phyloP scores from a whole-genome alignment of 2,329 filamentous ascomycete genomes.

The Aspergillus eucalypticola region DNA sequence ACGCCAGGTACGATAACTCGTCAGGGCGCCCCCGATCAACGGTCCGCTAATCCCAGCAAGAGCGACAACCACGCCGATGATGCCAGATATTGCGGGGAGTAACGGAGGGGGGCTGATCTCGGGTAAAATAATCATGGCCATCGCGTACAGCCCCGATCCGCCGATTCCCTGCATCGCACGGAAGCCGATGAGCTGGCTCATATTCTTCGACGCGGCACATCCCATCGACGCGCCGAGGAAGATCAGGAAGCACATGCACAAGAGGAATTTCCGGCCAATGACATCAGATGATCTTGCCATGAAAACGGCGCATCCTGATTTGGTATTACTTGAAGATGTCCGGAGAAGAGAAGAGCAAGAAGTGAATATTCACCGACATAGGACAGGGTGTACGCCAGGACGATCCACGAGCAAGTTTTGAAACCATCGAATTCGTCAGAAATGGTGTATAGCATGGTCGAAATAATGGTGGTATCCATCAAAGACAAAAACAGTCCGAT shows the following conservation, averaged over 20 bases:
- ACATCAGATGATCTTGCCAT: conserved; percentile 7
- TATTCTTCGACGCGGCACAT: conserved; percentile 9
- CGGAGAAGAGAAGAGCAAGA: background rate
- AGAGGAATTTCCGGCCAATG: conserved; percentile 4
- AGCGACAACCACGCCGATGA: background rate
- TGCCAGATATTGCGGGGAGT: conserved; percentile 7
- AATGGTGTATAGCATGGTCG: conserved; percentile 12
- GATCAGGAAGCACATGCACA: conserved; percentile 2
- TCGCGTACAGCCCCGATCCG: conserved; percentile 6
- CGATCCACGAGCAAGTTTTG: conserved; percentile 3
- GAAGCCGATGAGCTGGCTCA: conserved; percentile 10
- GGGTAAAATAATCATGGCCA: conserved; percentile 5
- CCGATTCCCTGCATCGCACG: conserved; percentile 4
- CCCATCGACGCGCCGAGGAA: conserved; percentile 12
- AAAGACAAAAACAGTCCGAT: conserved; percentile 9
- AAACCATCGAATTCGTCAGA: conserved; percentile 12
- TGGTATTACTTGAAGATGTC: background rate
- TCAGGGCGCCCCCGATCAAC: conserved; percentile 5
- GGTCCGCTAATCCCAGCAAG: conserved; percentile 9
- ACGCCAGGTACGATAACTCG: conserved; percentile 3
- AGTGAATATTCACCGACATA: conserved; percentile 7
- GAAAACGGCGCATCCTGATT: background rate
- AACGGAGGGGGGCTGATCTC: conserved; percentile 1
- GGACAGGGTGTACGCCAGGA: conserved; percentile 9
- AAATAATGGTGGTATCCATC: conserved; percentile 11